These are phyloP conservation scores for Fusarium pseudocircinatum DNA, from an alignment of 2,329 filamentous ascomycete genomes.

Conservation along the genomic window DNA sequence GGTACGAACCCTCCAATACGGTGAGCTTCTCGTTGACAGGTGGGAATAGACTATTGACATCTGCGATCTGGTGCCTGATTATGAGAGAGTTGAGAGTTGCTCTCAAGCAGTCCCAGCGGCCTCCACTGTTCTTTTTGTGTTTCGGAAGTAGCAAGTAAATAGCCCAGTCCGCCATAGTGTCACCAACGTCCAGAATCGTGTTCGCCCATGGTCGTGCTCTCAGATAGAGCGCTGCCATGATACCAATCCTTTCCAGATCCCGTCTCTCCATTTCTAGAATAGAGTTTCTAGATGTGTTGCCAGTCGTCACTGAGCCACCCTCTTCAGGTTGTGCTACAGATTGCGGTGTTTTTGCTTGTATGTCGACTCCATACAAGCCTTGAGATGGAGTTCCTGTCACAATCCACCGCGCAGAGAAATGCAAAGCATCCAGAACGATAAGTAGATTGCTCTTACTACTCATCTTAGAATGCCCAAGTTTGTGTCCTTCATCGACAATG, in stretches of 20 bases:
- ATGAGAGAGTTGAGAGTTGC: slow-evolving; percentile 81
- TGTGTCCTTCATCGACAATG: slow-evolving; percentile 93
- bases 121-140: slow-evolving; percentile 61
- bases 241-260: slow-evolving; percentile 73
- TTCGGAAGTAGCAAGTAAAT: slow-evolving; percentile 73
- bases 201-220: slow-evolving; percentile 83
- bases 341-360: neutral
- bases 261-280: slow-evolving; percentile 64
- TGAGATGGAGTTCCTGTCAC: slow-evolving; percentile 90
- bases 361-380: slow-evolving; percentile 76
- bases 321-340: neutral
- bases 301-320: neutral
- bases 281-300: slow-evolving; percentile 41
- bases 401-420: slow-evolving; percentile 82
- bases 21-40: slow-evolving; percentile 76
- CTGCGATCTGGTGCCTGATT: slow-evolving; percentile 78
- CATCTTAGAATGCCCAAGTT: slow-evolving; percentile 72
- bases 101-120: slow-evolving; percentile 70
- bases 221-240: slow-evolving; percentile 76
- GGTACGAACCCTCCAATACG: slow-evolving; percentile 81
- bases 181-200: slow-evolving; percentile 60
- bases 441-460: slow-evolving; percentile 66
- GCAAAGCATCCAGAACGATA: slow-evolving; percentile 61
- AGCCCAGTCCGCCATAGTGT: slow-evolving; percentile 73
- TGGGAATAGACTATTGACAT: slow-evolving; percentile 76